Percentiles rank a stretch among this genome's conserved stretches.
phyloP scores from a whole-genome alignment of 164 flowering plant species.

The Chloranthus sessilifolius region DNA sequence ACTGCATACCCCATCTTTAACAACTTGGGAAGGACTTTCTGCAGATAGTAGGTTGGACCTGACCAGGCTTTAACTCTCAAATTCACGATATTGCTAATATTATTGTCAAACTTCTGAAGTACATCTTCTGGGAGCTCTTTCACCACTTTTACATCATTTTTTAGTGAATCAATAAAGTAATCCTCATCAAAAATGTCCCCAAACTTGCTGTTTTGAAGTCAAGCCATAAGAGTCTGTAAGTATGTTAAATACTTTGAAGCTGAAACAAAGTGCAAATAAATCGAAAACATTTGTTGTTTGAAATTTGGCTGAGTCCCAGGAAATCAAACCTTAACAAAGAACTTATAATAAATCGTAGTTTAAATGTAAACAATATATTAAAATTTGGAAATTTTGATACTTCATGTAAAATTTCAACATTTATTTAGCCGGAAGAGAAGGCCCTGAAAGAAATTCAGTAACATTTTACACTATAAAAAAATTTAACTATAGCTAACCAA shows the following conservation, averaged over 20 bases:
- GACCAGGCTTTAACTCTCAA: conserved; percentile 94
- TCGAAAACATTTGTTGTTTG: too few relatives aligned
- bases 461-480: too few relatives aligned
- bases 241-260: neutral
- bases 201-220: conserved; percentile 96
- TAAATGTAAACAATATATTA: too few relatives aligned
- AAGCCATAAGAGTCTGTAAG: too few relatives aligned
- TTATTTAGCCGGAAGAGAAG: too few relatives aligned
- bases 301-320: too few relatives aligned
- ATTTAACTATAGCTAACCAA: too few relatives aligned
- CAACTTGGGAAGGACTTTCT: conserved; percentile 80
- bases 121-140: conserved; percentile 73
- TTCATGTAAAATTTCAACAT: too few relatives aligned
- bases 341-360: too few relatives aligned
- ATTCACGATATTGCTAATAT: conserved; percentile 81
- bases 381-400: too few relatives aligned
- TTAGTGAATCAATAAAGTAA: conserved; percentile 61
- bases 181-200: conserved; percentile 93
- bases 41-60: conserved; percentile 60
- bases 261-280: conserved; percentile 2
- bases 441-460: too few relatives aligned
- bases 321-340: too few relatives aligned
- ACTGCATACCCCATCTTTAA: conserved; percentile 50
- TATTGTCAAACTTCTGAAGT: conserved; percentile 62
- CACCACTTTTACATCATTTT: conserved; percentile 64